Evolutionary conservation across 1,284 basidiomycete species (phyloP).

Genomic region (Hortiboletus rubellus): DNA sequence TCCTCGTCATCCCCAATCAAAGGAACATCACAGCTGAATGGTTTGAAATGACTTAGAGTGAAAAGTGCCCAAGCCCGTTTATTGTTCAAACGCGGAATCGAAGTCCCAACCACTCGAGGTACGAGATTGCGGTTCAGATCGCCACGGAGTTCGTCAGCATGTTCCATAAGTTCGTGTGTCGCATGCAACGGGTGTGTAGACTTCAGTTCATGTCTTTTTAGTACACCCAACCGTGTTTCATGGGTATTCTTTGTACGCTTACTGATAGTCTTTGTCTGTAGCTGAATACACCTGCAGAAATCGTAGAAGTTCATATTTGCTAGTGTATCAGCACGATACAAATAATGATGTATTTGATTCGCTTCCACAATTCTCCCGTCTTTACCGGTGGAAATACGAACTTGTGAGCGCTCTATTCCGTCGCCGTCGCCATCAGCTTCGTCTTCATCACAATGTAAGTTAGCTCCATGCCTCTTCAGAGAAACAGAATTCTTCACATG

Average conservation of each 20-base stretch:
- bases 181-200: not conserved
- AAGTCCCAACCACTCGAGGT: conserved; percentile 24
- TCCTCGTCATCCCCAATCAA: not conserved
- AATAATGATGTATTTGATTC: too few relatives aligned
- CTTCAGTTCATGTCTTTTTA: conserved; percentile 1
- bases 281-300: too few relatives aligned
- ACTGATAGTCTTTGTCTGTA: not conserved
- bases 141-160: conserved; percentile 9
- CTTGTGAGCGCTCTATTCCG: too few relatives aligned
- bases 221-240: conserved; percentile 7
- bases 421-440: too few relatives aligned
- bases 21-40: conserved; percentile 16
- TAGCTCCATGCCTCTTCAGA: too few relatives aligned
- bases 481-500: too few relatives aligned
- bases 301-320: too few relatives aligned
- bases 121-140: conserved; percentile 1
- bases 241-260: not conserved
- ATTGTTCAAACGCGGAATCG: conserved; percentile 20
- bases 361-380: too few relatives aligned
- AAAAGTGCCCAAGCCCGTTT: conserved; percentile 20
- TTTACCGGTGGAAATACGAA: too few relatives aligned
- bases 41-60: conserved; percentile 23
- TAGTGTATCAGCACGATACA: too few relatives aligned
- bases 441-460: too few relatives aligned
- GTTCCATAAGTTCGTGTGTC: conserved; percentile 23